Base-by-base conservation (phyloP, 2,329 filamentous ascomycete genomes). In the Alternaria sp. region DNA sequence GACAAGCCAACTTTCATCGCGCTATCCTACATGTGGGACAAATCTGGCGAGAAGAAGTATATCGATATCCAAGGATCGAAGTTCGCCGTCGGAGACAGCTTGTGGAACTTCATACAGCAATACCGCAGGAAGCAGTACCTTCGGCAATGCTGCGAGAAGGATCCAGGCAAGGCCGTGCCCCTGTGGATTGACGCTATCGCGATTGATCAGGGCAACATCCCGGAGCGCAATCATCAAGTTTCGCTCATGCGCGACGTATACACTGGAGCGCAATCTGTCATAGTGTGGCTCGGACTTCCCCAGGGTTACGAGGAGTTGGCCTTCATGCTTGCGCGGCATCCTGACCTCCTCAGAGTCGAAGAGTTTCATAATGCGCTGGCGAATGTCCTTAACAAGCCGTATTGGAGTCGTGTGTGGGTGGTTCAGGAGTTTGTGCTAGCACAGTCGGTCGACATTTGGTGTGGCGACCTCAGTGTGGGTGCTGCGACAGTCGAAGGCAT, bases 11-110 rank as follows among this genome's bases (percentile, higher is more conserved):
- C 53, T 0, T 69, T 66, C 12, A 61, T 67, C 19, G 67, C 67
- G 6, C 36, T 69, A 11, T 67, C 65, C 3, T 69, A 69, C 46
- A 69, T 55, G n/a, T 69, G 67, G 67, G 57, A 67, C 11, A 64
- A 67, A 49, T 62, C 49, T 17, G 55, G 47, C 5, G 30, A 57
- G 17, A 40, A 53, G 8, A 62, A 51, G 30, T 19, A 58, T 3
- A 54, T 67, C 1, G 45, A 57, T 9, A 66, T 64, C 26, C 40
- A 66, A 26, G 67, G 59, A 21, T 57, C 46, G 5, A 54, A 43
- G 1, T 44, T 69, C 15, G 15, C 49, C 11, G 59, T 67, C 2
- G 65, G 67, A 2, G 57, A 64, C 8, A 63, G 67, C 11, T 25
- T 69, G 11, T 69, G 67, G 67, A 56, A 57, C 19, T 69, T 69